Base-by-base conservation (phyloP, 352 stramenopile genomes). In the Ochromonadaceae sp. region DNA sequence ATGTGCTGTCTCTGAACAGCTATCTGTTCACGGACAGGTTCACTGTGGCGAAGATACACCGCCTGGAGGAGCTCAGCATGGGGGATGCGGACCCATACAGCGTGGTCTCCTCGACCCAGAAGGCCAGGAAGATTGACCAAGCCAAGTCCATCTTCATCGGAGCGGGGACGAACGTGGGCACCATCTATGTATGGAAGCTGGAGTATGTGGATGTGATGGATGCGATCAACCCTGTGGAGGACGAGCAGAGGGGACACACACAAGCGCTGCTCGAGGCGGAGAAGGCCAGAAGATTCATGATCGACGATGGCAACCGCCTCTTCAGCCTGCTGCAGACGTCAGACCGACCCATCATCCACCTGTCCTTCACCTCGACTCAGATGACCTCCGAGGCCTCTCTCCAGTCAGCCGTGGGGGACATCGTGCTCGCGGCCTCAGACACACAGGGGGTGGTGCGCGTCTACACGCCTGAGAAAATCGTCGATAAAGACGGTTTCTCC, bases 101-200 rank as follows among this genome's bases (percentile, higher is more conserved):
- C n/a, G n/a, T n/a, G n/a, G n/a, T n/a, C n/a, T n/a, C n/a, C n/a
- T n/a, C n/a, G n/a, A n/a, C n/a, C n/a, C n/a, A n/a, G n/a, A n/a
- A n/a, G n/a, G n/a, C n/a, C n/a, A n/a, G n/a, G n/a, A n/a, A 14
- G 44, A 52, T 20, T 17, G 44, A 17, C 25, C 25, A 52, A 7
- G 35, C 25, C 14, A 20, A 52, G 20, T 17, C 7, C 14, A 3
- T 52, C 35, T 60, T 47, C 32, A n/a, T 60, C 31, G 30, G 20
- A n/a, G 52, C 52, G 1, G 52, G 52, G n/a, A 60, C 52, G 25
- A 48, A 49, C 35, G 14, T 52, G n/a, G 52, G 52, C 7, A 49
- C 52, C 17, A 9, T 60, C 5, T 25, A 60, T 44, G 31, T 60
- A 4, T 60, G 52, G 52, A 60, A 60, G 28, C 30, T 60, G 9